These are phyloP conservation scores for Eimeria maxima DNA, from an alignment of 169 alveolate genomes.

Conservation along the genomic window DNA sequence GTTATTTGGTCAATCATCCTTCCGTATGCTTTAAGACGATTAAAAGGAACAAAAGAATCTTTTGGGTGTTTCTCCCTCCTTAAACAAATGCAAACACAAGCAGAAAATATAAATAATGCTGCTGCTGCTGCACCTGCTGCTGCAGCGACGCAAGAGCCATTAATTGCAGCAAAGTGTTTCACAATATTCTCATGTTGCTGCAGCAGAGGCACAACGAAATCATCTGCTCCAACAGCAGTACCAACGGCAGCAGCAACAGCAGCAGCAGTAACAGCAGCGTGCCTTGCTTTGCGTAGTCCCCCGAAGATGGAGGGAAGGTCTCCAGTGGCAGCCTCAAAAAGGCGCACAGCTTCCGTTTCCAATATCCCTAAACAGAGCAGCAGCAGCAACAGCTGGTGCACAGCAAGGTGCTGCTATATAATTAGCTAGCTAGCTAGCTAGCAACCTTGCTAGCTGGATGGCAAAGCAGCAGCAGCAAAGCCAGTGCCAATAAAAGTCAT, in stretches of 20 bases:
- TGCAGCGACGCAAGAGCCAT: not conserved
- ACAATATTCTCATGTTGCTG: not conserved
- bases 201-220: not conserved
- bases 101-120: not conserved
- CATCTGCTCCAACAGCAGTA: not conserved
- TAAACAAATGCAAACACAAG: not conserved
- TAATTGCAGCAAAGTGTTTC: not conserved
- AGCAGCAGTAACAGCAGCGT: not conserved
- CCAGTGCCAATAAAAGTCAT: no score
- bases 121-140: not conserved
- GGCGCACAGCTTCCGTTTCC: conserved; percentile 6
- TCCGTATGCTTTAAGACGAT: conserved; percentile 30
- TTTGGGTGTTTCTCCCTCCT: conserved; percentile 76
- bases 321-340: conserved; percentile 27
- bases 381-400: not conserved
- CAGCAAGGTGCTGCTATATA: no score
- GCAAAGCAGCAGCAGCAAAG: not conserved
- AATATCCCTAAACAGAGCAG: not conserved
- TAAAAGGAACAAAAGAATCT: conserved; percentile 30
- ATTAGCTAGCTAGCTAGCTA: not conserved
- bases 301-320: conserved; percentile 9
- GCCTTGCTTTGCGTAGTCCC: conserved; percentile 13
- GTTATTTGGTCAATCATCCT: conserved; percentile 7
- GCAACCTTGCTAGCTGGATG: not conserved
- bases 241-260: not conserved